phyloP scores from a whole-genome alignment of 1,284 basidiomycete species.

The Vanrija sp. region DNA sequence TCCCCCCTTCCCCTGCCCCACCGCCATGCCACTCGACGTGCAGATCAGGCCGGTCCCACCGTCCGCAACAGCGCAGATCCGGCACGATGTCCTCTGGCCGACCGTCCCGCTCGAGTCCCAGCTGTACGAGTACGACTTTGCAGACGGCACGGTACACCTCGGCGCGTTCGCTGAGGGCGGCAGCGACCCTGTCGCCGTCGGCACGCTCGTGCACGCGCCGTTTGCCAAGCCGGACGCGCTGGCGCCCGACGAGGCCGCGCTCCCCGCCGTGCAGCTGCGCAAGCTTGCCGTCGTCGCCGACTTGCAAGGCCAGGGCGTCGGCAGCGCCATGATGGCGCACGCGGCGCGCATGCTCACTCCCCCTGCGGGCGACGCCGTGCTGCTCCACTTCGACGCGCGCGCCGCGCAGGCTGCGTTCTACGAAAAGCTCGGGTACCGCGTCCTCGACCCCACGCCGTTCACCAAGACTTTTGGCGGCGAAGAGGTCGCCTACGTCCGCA shows the following conservation, averaged over 20 bases:
- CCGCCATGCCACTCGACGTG: background rate
- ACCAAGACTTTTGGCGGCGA: conserved; percentile 11
- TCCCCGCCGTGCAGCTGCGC: conserved; percentile 23
- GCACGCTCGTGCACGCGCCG: conserved; percentile 19
- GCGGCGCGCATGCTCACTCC: background rate
- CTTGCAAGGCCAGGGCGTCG: conserved; percentile 26
- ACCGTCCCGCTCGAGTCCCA: conserved; percentile 16
- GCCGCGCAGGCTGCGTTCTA: conserved; percentile 26
- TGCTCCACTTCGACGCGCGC: conserved; percentile 30
- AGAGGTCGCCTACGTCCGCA: conserved; percentile 23
- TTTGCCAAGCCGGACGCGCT: conserved; percentile 3
- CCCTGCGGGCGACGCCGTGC: background rate
- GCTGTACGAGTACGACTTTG: conserved; percentile 19
- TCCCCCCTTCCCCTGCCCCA: background rate
- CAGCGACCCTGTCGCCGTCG: conserved; percentile 11
- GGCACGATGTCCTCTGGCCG: conserved; percentile 31
- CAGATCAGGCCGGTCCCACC: conserved; percentile 11
- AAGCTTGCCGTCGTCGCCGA: conserved; percentile 28
- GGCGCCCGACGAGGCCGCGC: background rate
- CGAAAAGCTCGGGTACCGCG: conserved; percentile 15
- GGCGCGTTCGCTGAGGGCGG: conserved; percentile 18
- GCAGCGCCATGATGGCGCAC: conserved; percentile 14
- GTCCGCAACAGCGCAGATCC: conserved; percentile 10
- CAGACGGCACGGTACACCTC: conserved; percentile 17
- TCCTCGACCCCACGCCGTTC: conserved; percentile 23